Percentiles rank a stretch among this genome's conserved stretches.
phyloP scores from a whole-genome alignment of 495 filamentous ascomycete genomes.

The Sphaerosporella brunnea region DNA sequence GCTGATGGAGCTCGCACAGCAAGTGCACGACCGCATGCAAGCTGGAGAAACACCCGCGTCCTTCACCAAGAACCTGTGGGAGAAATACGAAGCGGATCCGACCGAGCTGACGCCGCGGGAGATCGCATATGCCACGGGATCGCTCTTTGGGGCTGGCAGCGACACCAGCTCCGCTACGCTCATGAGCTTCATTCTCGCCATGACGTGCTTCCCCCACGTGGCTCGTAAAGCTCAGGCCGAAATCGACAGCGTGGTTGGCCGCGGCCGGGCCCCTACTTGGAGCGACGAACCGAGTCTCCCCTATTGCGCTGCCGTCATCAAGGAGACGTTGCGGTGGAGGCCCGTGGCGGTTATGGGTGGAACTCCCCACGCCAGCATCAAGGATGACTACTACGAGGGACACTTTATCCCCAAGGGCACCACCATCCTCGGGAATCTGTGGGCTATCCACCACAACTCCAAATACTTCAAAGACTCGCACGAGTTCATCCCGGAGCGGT shows the following conservation, averaged over 20 bases:
- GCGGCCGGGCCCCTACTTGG: slow-evolving; percentile 34
- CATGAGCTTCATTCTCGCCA: slow-evolving; percentile 42
- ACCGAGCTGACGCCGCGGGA: slow-evolving; percentile 36
- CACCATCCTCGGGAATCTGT: slow-evolving; percentile 44
- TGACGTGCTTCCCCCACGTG: slow-evolving; percentile 36
- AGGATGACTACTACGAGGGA: slow-evolving; percentile 40
- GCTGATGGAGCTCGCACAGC: slow-evolving; percentile 37
- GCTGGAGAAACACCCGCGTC: slow-evolving; percentile 31
- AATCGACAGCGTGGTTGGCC: slow-evolving; percentile 39
- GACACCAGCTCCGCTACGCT: slow-evolving; percentile 47
- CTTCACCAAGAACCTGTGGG: slow-evolving; percentile 35
- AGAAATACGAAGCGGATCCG: slow-evolving; percentile 31
- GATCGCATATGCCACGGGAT: slow-evolving; percentile 42
- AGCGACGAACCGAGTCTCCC: slow-evolving; percentile 35
- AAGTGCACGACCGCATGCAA: slow-evolving; percentile 29
- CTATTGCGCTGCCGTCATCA: slow-evolving; percentile 35
- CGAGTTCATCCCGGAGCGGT: slow-evolving; percentile 37
- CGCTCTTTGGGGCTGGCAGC: slow-evolving; percentile 46
- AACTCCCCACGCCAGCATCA: slow-evolving; percentile 42
- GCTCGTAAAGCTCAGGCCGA: slow-evolving; percentile 36
- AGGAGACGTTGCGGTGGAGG: slow-evolving; percentile 44
- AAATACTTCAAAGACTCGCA: slow-evolving; percentile 43
- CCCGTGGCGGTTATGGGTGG: slow-evolving; percentile 43
- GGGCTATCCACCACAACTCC: slow-evolving; percentile 46
- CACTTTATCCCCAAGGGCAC: slow-evolving; percentile 37